Evolutionary conservation across 2,329 filamentous ascomycete genomes (phyloP), one percentile per base, ranked within the genome.

Genomic region (Didymella sp.): DNA sequence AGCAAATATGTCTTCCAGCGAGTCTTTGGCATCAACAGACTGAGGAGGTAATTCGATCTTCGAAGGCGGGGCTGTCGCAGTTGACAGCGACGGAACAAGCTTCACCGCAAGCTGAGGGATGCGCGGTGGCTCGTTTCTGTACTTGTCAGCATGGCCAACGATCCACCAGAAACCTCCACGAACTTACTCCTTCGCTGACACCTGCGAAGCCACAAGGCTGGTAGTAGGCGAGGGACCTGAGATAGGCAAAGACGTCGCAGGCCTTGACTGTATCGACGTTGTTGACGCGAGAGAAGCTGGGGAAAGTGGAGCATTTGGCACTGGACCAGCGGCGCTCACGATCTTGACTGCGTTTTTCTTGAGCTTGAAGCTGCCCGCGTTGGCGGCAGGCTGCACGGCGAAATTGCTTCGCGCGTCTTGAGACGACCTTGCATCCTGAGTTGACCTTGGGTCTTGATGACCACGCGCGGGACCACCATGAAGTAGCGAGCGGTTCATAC

Each of bases 311-410:
- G 43, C 28, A 15, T 11, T 21, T 30, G 28, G 41, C n/a, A 27
- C 19, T 43, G 67, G 33, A 3, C 44, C 44, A 30, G 66, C 64
- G 28, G 63, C 51, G 15, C 65, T 38, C 6, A 70, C 66, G 1
- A 73, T 63, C 58, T 68, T 71, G 51, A 73, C 68, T 0, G 67
- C 61, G 1, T 56, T 52, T 57, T 72, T 75, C 58, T 73, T 73
- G n/a, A 73, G 56, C 47, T 61, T 70, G 33, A 73, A 41, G 5
- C 44, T 60, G 21, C 60, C 51, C 0, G 56, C 7, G 8, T 50
- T 46, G 4, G 62, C 55, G 1, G 64, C 52, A 43, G 69, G 67
- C 58, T 71, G 69, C 1, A 68, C 46, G 11, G 70, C 65, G 3
- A 69, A 56, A 33, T 68, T 69, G 52, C 44, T 51, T 33, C 41